These are phyloP conservation scores for Nannochloropsis gaditana DNA, from an alignment of 108 stramenopile genomes.

Conservation along the genomic window DNA sequence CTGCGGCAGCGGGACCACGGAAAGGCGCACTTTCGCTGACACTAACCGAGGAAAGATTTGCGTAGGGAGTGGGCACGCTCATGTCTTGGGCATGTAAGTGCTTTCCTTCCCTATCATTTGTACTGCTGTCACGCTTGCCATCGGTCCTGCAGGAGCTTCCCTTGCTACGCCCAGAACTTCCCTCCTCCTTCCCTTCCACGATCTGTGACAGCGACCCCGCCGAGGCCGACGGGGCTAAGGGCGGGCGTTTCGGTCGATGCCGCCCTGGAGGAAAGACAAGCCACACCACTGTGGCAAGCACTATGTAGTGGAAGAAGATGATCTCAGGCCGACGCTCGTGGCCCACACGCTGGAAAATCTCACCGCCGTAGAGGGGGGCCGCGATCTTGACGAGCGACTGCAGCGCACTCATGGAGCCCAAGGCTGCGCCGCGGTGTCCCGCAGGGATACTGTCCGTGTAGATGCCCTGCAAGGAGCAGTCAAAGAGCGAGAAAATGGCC, in stretches of 20 bases:
- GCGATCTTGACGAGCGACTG: slow-evolving; percentile 27
- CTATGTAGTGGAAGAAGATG: not conserved
- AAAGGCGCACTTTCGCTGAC: no score
- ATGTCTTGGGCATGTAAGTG: no score
- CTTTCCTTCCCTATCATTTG: not conserved
- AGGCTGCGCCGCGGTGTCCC: slow-evolving; percentile 34
- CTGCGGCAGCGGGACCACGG: no score
- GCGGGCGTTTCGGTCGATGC: not conserved
- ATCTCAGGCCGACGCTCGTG: not conserved
- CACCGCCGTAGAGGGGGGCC: slow-evolving; percentile 39
- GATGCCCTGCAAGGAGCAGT: slow-evolving; percentile 32
- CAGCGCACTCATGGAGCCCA: slow-evolving; percentile 33
- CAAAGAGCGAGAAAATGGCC: not conserved
- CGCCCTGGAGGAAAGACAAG: not conserved
- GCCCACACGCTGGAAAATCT: slow-evolving; percentile 13
- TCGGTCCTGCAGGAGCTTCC: not conserved
- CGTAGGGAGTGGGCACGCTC: no score
- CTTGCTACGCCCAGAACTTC: not conserved
- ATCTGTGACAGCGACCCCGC: not conserved
- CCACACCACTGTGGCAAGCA: not conserved
- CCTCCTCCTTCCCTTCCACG: slow-evolving; percentile 3
- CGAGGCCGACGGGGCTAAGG: not conserved
- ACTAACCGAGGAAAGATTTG: no score
- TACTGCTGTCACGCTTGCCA: not conserved
- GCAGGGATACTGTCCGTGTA: slow-evolving; percentile 37